A percentile compares a stretch with the other conserved stretches of the same genome.
These are phyloP conservation scores for Pythium volutum DNA, from an alignment of 352 stramenopile genomes.

Conservation along the genomic window DNA sequence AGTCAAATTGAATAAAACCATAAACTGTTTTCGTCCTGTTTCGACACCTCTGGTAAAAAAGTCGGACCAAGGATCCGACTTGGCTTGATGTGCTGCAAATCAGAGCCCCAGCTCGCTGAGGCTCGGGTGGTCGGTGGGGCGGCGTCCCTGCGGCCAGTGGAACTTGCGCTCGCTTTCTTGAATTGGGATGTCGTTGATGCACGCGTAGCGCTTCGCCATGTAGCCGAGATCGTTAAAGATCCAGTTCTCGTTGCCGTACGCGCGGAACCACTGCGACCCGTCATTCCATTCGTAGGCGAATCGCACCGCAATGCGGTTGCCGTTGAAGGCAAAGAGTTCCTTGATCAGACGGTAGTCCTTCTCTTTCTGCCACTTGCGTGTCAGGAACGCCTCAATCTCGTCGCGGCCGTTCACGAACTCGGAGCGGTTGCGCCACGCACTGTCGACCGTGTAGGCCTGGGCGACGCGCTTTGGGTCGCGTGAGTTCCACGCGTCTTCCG, in stretches of 20 bases:
- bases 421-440: constrained; percentile 80
- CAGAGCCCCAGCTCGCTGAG: constrained; percentile 21
- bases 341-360: constrained; percentile 88
- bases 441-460: constrained; percentile 81
- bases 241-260: constrained; percentile 91
- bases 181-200: constrained; percentile 87
- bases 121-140: constrained; percentile 34
- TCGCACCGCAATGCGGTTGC: constrained; percentile 84
- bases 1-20: background rate
- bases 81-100: background rate
- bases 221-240: constrained; percentile 76
- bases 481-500: constrained; percentile 90
- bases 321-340: constrained; percentile 80
- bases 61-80: constrained; percentile 16
- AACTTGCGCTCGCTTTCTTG: constrained; percentile 62
- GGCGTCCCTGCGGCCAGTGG: constrained; percentile 53
- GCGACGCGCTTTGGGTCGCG: constrained; percentile 67
- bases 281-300: constrained; percentile 88
- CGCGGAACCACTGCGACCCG: constrained; percentile 66
- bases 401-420: constrained; percentile 73
- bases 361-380: constrained; percentile 71
- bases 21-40: constrained; percentile 7
- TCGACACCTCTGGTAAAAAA: background rate
- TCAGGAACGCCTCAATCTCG: constrained; percentile 79
- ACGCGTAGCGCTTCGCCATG: constrained; percentile 84